Evolutionary conservation across 352 stramenopile species (phyloP).

Genomic region (Phytophthora pinifolia): DNA sequence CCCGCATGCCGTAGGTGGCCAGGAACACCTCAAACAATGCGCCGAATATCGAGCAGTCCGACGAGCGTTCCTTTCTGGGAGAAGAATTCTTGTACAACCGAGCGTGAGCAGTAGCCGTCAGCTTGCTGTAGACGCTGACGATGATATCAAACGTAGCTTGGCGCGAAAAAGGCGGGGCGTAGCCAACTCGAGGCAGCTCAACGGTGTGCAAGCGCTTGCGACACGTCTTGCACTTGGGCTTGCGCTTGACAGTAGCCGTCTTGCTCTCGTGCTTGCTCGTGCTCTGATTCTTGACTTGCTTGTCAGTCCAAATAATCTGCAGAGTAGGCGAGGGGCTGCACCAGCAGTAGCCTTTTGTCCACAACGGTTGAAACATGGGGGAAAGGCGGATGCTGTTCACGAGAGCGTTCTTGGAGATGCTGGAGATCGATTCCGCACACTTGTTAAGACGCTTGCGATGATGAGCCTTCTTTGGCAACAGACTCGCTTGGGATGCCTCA

Average conservation of each 20-base stretch:
- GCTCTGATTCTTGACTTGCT: neutral
- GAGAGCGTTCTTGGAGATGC: conserved; percentile 29
- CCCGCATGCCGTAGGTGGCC: conserved; percentile 50
- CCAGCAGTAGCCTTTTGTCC: conserved; percentile 67
- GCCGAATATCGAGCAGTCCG: conserved; percentile 41
- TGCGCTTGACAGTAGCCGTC: neutral
- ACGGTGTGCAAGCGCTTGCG: conserved; percentile 38
- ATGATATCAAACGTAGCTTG: conserved; percentile 56
- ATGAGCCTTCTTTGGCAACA: conserved; percentile 9
- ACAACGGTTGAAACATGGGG: conserved; percentile 40
- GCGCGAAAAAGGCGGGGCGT: conserved; percentile 56
- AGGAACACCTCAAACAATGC: conserved; percentile 49
- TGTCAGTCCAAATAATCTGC: conserved; percentile 29
- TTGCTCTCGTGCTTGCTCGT: neutral
- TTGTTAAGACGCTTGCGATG: neutral
- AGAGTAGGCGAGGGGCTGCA: conserved; percentile 27
- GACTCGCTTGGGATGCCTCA: conserved; percentile 3
- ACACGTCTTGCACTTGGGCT: conserved; percentile 24
- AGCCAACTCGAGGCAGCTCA: conserved; percentile 25
- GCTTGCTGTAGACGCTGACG: conserved; percentile 48
- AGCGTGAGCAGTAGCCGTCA: conserved; percentile 37
- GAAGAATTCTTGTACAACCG: conserved; percentile 50
- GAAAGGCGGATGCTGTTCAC: conserved; percentile 45
- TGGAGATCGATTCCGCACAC: neutral
- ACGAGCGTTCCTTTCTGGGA: neutral